These are phyloP conservation scores for Boletus subparvulus DNA, from an alignment of 768 basidiomycete genomes.

Conservation along the genomic window DNA sequence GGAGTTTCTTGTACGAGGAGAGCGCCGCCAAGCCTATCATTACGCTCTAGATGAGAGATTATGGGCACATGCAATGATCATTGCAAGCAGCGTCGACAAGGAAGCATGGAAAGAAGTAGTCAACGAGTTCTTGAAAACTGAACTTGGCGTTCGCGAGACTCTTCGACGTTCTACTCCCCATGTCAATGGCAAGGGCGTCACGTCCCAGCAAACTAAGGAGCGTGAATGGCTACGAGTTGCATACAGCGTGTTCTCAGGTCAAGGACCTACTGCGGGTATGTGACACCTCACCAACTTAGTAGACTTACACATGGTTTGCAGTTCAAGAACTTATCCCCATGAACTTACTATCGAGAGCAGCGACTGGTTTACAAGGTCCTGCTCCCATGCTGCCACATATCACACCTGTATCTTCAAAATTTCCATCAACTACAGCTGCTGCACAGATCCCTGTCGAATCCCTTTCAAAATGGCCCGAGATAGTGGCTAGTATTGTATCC, in stretches of 20 bases:
- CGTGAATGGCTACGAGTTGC: conserved; percentile 75
- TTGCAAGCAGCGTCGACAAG: conserved; percentile 89
- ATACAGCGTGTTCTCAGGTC: conserved; percentile 83
- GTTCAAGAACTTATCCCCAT: conserved; percentile 75
- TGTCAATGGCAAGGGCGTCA: conserved; percentile 19
- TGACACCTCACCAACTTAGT: not conserved
- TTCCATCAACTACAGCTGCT: conserved; percentile 44
- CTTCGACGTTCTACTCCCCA: conserved; percentile 11
- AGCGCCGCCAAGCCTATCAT: conserved; percentile 82
- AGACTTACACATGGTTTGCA: conserved; percentile 29
- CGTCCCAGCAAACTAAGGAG: conserved; percentile 41
- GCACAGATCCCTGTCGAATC: conserved; percentile 59
- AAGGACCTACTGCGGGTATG: conserved; percentile 73
- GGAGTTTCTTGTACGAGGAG: conserved; percentile 75
- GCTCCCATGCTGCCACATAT: conserved; percentile 32
- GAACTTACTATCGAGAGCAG: conserved; percentile 45
- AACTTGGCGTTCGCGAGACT: conserved; percentile 53
- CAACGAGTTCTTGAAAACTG: conserved; percentile 77
- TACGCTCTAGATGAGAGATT: conserved; percentile 86
- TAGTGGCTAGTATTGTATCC: conserved; percentile 77
- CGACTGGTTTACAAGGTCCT: conserved; percentile 40
- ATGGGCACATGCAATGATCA: conserved; percentile 96
- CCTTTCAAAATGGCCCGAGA: conserved; percentile 81
- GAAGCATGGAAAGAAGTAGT: conserved; percentile 93
- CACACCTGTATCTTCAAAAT: conserved; percentile 67